These are phyloP conservation scores for Pichia norvegensis DNA, from an alignment of 1,139 yeast genomes.

Conservation along the genomic window DNA sequence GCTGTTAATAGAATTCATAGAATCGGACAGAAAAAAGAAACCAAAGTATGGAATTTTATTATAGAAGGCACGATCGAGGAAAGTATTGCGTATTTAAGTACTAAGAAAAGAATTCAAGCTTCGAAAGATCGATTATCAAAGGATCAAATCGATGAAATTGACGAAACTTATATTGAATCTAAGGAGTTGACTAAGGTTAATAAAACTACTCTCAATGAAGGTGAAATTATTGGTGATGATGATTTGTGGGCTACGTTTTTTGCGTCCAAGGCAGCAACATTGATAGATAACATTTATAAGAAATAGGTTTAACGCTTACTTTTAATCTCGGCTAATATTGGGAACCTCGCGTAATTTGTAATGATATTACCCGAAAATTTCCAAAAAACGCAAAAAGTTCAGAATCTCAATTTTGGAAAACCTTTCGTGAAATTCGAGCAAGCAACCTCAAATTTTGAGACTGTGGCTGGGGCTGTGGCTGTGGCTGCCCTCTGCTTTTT, in stretches of 20 bases:
- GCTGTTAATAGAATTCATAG: conserved; percentile 89
- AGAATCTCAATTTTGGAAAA: not conserved
- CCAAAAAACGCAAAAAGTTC: not conserved
- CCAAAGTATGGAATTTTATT: conserved; percentile 88
- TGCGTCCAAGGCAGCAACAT: conserved; percentile 25
- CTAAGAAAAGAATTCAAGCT: conserved; percentile 41
- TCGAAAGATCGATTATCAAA: conserved; percentile 21
- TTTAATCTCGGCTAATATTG: not conserved
- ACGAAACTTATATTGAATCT: conserved; percentile 27
- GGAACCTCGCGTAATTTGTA: not conserved
- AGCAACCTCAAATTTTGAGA: no score
- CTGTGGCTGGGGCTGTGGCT: not conserved
- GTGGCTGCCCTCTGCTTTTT: no score
- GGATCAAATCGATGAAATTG: conserved; percentile 2
- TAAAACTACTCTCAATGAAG: conserved; percentile 3
- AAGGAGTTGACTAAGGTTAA: conserved; percentile 33
- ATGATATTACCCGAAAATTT: not conserved
- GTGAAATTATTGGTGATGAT: conserved; percentile 30
- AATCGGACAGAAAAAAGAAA: conserved; percentile 75
- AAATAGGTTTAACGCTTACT: not conserved
- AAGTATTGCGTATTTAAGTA: conserved; percentile 57
- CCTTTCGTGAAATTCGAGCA: not conserved
- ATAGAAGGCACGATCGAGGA: conserved; percentile 86
- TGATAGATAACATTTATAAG: conserved; percentile 16
- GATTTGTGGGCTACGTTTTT: conserved; percentile 60